A percentile compares a stretch with the other conserved stretches of the same genome.
Evolutionary conservation across 805 yeast genomes (phyloP).

Genomic region (Wickerhamomyces sydowiorum): DNA sequence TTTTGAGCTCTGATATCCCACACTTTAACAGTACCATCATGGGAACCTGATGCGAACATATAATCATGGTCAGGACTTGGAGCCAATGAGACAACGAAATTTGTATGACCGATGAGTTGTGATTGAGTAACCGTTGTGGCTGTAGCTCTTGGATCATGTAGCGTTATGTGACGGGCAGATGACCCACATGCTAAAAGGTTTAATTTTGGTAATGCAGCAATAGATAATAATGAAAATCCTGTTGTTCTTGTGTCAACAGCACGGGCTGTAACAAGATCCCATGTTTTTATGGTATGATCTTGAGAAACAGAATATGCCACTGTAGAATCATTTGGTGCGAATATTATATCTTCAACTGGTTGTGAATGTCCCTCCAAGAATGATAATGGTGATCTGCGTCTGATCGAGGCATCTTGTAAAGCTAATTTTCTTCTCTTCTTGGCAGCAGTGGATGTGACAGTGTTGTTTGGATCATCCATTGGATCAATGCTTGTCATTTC

Average conservation of each 20-base stretch:
- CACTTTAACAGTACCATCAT: constrained; percentile 90
- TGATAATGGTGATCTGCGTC: constrained; percentile 78
- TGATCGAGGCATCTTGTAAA: constrained; percentile 63
- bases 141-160: constrained; percentile 83
- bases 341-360: constrained; percentile 82
- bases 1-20: constrained; percentile 93
- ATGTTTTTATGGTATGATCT: constrained; percentile 91
- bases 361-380: constrained; percentile 75
- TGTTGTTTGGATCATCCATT: constrained; percentile 38
- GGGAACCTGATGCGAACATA: constrained; percentile 87
- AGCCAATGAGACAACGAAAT: constrained; percentile 78
- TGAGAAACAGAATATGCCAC: constrained; percentile 94
- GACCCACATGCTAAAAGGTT: constrained; percentile 89
- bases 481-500: constrained; percentile 69
- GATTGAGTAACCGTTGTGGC: constrained; percentile 57
- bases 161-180: constrained; percentile 92
- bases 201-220: constrained; percentile 59
- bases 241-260: constrained; percentile 87
- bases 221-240: constrained; percentile 74
- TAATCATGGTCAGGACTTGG: constrained; percentile 73
- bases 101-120: constrained; percentile 84
- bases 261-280: constrained; percentile 88
- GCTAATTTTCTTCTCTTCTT: constrained; percentile 85
- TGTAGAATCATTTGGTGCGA: constrained; percentile 65
- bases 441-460: constrained; percentile 67